A percentile compares a stretch with the other conserved stretches of the same genome.
Evolutionary conservation across 2,329 filamentous ascomycete species (phyloP).

Genomic region (Cladosporium cucumerinum): DNA sequence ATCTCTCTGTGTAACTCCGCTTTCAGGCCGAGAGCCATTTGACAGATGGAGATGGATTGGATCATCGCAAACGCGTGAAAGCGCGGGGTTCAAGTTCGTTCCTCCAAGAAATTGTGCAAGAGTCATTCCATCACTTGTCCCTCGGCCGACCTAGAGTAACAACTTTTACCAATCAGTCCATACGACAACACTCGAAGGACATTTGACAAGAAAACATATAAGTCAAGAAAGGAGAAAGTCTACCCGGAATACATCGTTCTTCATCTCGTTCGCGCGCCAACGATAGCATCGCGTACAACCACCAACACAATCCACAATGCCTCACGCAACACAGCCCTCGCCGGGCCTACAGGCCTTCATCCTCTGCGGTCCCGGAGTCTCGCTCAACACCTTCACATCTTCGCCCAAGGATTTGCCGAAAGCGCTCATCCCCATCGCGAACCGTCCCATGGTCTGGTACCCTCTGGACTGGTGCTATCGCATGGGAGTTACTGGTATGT

Average conservation of each 20-base stretch:
- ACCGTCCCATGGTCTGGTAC: constrained; percentile 87
- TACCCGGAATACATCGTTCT: background rate
- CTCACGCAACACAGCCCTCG: constrained; percentile 71
- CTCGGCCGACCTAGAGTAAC: background rate
- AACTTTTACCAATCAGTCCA: background rate
- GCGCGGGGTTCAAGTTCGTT: background rate
- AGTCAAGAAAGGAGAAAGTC: background rate
- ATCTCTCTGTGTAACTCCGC: too few species aligned
- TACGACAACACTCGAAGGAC: background rate
- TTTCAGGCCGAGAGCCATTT: too few species aligned
- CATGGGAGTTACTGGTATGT: constrained; percentile 68
- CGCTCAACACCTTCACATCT: constrained; percentile 77
- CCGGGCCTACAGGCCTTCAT: constrained; percentile 80
- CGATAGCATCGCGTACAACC: background rate
- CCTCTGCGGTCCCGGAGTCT: constrained; percentile 77
- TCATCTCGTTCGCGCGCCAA: background rate
- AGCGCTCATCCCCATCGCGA: constrained; percentile 76
- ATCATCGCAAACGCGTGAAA: background rate
- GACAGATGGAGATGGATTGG: background rate
- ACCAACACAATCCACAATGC: constrained; percentile 51
- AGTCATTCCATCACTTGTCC: background rate
- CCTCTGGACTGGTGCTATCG: constrained; percentile 81
- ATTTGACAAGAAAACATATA: background rate
- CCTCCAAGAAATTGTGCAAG: background rate
- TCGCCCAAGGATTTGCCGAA: constrained; percentile 78